Percentiles rank a stretch among this genome's conserved stretches.
phyloP scores from a whole-genome alignment of 768 basidiomycete species.

The Hygrophoropsis aurantiaca region DNA sequence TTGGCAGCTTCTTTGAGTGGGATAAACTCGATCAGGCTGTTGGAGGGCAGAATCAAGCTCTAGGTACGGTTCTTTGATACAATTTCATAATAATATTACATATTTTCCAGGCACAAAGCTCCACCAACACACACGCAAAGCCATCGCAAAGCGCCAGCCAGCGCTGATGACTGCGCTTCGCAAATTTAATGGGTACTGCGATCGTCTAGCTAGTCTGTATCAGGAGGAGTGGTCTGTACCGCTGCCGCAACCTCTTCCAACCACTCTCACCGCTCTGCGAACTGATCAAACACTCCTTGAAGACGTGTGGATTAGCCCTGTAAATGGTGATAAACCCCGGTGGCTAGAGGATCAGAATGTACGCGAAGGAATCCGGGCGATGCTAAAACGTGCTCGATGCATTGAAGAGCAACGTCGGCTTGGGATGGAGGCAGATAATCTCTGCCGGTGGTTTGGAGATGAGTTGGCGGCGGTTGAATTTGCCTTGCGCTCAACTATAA shows the following conservation, averaged over 20 bases:
- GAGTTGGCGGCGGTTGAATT: conserved; percentile 24
- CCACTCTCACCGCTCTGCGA: conserved; percentile 13
- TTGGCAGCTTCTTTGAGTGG: conserved; percentile 32
- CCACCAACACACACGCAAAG: no score
- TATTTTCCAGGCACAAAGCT: no score
- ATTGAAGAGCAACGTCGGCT: conserved; percentile 6
- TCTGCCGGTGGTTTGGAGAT: conserved; percentile 2
- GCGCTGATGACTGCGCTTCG: conserved; percentile 27
- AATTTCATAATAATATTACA: background rate
- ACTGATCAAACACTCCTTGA: conserved; percentile 26
- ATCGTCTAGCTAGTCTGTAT: conserved; percentile 17
- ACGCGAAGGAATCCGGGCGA: conserved; percentile 4
- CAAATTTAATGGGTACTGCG: conserved; percentile 29
- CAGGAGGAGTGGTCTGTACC: conserved; percentile 8
- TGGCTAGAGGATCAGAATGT: conserved; percentile 9
- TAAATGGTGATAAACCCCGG: conserved; percentile 8
- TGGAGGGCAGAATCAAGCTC: conserved; percentile 26
- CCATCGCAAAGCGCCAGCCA: no score
- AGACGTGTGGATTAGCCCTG: conserved; percentile 33
- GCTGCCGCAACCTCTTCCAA: conserved; percentile 29
- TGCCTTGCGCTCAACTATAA: conserved; percentile 2
- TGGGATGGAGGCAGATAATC: conserved; percentile 6
- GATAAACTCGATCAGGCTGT: conserved; percentile 34
- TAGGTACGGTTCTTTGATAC: conserved; percentile 24
- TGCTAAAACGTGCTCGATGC: conserved; percentile 10